Evolutionary conservation across 139 green algal species (phyloP).

Genomic region (Pedinophyceae sp.): DNA sequence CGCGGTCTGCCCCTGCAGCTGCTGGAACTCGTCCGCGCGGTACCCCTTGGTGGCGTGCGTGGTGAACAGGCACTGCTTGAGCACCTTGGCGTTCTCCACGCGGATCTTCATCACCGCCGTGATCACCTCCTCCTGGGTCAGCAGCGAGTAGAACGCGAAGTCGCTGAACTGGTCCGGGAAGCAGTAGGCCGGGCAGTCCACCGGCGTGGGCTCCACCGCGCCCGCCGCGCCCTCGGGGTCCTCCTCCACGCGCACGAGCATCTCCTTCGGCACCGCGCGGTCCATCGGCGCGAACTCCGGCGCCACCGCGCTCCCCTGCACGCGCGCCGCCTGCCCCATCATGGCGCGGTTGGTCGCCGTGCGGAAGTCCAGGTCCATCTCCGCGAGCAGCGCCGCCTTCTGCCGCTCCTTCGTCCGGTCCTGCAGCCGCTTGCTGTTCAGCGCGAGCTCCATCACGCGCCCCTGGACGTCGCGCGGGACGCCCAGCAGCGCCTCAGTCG

Average conservation of each 20-base stretch:
- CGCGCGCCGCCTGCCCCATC: background rate
- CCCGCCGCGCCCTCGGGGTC: background rate
- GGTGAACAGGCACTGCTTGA: slow-evolving; percentile 53
- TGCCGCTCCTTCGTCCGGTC: background rate
- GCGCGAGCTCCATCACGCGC: slow-evolving; percentile 45
- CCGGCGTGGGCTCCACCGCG: slow-evolving; percentile 1
- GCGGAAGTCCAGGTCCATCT: background rate
- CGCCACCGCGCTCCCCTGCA: background rate
- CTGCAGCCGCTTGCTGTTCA: slow-evolving; percentile 38
- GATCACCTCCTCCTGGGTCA: slow-evolving; percentile 61
- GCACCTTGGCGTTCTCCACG: slow-evolving; percentile 38
- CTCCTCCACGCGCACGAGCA: too few species aligned
- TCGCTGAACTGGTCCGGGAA: slow-evolving; percentile 53
- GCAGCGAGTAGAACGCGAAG: slow-evolving; percentile 56
- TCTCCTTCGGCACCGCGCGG: slow-evolving; percentile 8
- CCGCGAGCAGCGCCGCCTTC: background rate
- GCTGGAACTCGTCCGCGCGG: slow-evolving; percentile 63
- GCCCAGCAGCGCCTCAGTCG: slow-evolving; percentile 51
- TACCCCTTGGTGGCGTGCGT: slow-evolving; percentile 43
- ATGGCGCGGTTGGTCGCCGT: background rate
- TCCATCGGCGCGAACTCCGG: slow-evolving; percentile 9
- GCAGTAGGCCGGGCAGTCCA: slow-evolving; percentile 33
- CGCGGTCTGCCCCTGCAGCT: slow-evolving; percentile 36
- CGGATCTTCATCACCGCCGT: slow-evolving; percentile 25
- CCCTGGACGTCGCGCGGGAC: slow-evolving; percentile 48